Percentiles rank a stretch among this genome's conserved stretches.
Conservation (phyloP, 176 grass and related monocot genomes). For the Cymbopogon citratus region DNA sequence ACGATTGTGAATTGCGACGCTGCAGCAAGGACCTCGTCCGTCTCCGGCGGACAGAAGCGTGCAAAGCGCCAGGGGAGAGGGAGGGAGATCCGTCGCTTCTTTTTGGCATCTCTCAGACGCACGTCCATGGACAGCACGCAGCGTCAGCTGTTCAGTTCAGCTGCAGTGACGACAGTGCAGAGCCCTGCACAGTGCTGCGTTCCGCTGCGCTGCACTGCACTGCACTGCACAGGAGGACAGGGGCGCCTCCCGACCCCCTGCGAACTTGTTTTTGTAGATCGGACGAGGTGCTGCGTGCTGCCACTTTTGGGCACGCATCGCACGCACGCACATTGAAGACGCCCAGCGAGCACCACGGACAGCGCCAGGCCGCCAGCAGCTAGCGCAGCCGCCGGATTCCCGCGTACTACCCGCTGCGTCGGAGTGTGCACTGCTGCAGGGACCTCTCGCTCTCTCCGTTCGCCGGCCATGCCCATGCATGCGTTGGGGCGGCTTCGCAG, state of each 20-base stretch:
- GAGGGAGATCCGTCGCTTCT: no score
- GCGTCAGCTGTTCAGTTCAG: neutral
- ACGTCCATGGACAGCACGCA: neutral
- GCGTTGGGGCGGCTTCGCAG: neutral
- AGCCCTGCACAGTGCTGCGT: no score
- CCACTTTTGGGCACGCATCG: conserved; percentile 36
- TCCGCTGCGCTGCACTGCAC: neutral
- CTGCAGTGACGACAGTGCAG: conserved; percentile 2
- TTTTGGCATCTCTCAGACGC: neutral
- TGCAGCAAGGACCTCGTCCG: no score
- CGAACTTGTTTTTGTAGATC: conserved; percentile 6
- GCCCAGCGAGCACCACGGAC: no score
- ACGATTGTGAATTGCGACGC: no score
- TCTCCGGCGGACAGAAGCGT: no score
- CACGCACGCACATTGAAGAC: neutral
- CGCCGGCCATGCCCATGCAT: neutral
- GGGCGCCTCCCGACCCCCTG: neutral
- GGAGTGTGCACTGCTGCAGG: neutral
- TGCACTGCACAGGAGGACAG: neutral
- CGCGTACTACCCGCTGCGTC: neutral
- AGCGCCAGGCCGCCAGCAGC: no score
- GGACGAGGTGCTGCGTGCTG: conserved; percentile 31
- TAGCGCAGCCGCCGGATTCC: neutral
- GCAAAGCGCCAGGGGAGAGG: no score
- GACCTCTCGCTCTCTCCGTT: neutral